Evolutionary conservation across 192 early-diverging fungal genomes (phyloP).

Genomic region (Podila verticillata): DNA sequence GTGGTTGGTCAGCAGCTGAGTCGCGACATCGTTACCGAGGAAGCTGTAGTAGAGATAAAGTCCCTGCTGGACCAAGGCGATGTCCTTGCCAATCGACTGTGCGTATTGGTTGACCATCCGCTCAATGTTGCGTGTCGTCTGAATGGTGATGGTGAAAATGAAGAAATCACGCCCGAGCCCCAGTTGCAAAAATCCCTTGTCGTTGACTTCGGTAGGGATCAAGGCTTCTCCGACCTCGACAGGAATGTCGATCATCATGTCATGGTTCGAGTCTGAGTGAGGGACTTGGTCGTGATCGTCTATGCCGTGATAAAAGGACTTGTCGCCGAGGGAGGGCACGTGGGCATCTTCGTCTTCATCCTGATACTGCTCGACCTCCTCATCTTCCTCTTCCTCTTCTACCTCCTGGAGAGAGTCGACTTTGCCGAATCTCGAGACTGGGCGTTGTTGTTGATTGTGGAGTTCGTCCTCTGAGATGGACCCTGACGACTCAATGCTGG

Average conservation of each 20-base stretch:
- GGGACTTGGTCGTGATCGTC: slow-evolving; percentile 26
- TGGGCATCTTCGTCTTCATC: slow-evolving; percentile 28
- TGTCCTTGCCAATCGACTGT: slow-evolving; percentile 4
- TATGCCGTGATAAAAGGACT: slow-evolving; percentile 21
- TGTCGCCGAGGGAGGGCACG: slow-evolving; percentile 37
- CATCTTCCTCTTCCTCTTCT: slow-evolving; percentile 34
- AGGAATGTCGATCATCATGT: slow-evolving; percentile 43
- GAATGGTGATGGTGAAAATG: slow-evolving; percentile 51
- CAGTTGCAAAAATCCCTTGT: slow-evolving; percentile 45
- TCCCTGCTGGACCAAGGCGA: slow-evolving; percentile 20
- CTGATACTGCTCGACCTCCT: slow-evolving; percentile 15
- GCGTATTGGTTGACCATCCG: slow-evolving; percentile 31
- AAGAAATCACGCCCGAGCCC: slow-evolving; percentile 44
- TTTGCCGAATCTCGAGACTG: slow-evolving; percentile 5
- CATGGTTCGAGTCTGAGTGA: slow-evolving; percentile 19
- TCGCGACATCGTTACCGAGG: slow-evolving; percentile 43
- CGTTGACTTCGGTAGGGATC: slow-evolving; percentile 51
- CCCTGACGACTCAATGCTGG: slow-evolving; percentile 40
- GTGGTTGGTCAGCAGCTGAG: slow-evolving; percentile 27
- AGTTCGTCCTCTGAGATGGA: slow-evolving; percentile 26
- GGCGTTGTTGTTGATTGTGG: slow-evolving; percentile 7
- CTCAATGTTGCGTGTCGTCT: slow-evolving; percentile 29
- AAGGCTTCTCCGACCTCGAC: slow-evolving; percentile 48
- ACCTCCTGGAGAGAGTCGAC: slow-evolving; percentile 19
- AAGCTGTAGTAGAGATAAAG: slow-evolving; percentile 50